Evolutionary conservation across 345 rosid species (phyloP).

Genomic region (Angophora floribunda): DNA sequence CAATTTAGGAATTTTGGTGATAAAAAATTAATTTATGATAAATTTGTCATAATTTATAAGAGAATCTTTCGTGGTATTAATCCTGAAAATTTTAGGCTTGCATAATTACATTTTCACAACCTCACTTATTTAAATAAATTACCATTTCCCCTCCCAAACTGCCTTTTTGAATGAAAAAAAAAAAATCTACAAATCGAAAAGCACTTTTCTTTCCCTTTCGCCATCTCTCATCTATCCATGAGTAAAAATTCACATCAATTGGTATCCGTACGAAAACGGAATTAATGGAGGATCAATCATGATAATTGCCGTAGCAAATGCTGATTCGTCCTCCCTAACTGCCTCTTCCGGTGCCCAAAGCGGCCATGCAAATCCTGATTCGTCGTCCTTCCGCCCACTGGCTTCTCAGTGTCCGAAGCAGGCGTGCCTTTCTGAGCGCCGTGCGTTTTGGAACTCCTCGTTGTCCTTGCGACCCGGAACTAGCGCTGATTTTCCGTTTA

Average conservation of each 20-base stretch:
- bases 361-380: background rate
- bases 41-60: accelerated
- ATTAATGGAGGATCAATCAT: background rate
- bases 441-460: background rate
- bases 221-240: background rate
- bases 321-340: background rate
- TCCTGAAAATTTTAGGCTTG: background rate
- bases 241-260: background rate
- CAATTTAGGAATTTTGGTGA: accelerated
- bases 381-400: background rate
- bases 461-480: background rate
- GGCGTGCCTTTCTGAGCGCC: background rate
- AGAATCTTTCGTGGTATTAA: too few relatives aligned
- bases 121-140: background rate
- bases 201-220: background rate
- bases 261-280: background rate
- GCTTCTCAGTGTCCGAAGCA: background rate
- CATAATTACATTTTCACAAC: background rate
- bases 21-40: accelerated
- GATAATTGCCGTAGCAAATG: background rate
- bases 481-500: too few relatives aligned
- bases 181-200: background rate
- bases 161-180: background rate
- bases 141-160: background rate
- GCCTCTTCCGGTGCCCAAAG: background rate